Evolutionary conservation across 768 basidiomycete genomes (phyloP).

Genomic region (Vararia minispora): DNA sequence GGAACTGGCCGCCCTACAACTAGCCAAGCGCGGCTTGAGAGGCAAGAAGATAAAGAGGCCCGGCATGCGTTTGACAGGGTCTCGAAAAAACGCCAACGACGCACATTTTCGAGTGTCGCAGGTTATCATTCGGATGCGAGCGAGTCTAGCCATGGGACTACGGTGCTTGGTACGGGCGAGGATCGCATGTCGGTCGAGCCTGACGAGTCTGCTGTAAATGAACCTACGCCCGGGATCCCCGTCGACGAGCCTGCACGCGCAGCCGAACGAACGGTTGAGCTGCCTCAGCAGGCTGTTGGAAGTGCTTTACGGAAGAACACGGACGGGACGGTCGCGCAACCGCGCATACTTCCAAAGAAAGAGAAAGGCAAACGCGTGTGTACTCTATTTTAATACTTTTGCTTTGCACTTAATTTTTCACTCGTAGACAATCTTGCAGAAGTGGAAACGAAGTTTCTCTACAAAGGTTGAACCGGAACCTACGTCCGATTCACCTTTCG

Average conservation of each 20-base stretch:
- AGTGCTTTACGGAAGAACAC: slow-evolving; percentile 55
- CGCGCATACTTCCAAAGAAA: slow-evolving; percentile 34
- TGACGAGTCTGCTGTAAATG: slow-evolving; percentile 4
- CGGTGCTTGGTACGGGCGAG: background rate
- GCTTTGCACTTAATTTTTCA: slow-evolving; percentile 4
- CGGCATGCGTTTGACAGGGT: slow-evolving; percentile 40
- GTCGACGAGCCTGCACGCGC: slow-evolving; percentile 12
- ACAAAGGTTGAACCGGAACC: slow-evolving; percentile 23
- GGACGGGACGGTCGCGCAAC: slow-evolving; percentile 47
- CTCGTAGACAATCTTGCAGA: slow-evolving; percentile 29
- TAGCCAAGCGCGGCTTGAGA: slow-evolving; percentile 47
- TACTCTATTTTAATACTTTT: slow-evolving; percentile 4
- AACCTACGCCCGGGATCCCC: background rate
- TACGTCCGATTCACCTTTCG: slow-evolving; percentile 60
- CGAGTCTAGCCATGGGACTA: background rate
- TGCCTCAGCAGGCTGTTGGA: slow-evolving; percentile 35
- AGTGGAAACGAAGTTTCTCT: slow-evolving; percentile 33
- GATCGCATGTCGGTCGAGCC: background rate
- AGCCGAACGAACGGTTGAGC: too few relatives aligned
- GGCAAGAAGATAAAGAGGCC: slow-evolving; percentile 47
- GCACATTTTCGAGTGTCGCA: slow-evolving; percentile 4
- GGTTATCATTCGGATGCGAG: slow-evolving; percentile 6
- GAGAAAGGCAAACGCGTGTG: slow-evolving; percentile 34
- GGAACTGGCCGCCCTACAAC: slow-evolving; percentile 62
- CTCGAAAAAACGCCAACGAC: slow-evolving; percentile 37